Percentiles rank a stretch among this genome's conserved stretches.
Evolutionary conservation across 345 rosid genomes (phyloP).

Genomic region (Erucastrum elatum): DNA sequence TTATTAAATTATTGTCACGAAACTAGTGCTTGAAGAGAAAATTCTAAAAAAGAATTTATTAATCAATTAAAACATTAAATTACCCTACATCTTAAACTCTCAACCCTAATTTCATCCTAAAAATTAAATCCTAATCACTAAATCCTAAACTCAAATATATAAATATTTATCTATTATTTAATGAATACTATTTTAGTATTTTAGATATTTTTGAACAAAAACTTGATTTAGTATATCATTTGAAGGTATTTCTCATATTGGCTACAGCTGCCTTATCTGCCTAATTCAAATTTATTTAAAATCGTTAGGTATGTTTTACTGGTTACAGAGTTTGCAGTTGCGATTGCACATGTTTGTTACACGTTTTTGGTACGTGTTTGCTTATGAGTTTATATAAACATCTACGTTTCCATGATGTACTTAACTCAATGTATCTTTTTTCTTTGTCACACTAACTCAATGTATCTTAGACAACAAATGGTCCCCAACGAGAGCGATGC

Average conservation of each 20-base stretch:
- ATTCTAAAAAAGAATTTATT: neutral
- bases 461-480: neutral
- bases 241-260: neutral
- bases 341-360: conserved; percentile 1
- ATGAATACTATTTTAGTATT: neutral
- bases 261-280: neutral
- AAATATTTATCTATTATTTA: too few species aligned
- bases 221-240: neutral
- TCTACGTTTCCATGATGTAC: neutral
- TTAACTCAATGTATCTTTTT: neutral
- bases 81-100: neutral
- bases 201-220: neutral
- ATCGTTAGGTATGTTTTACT: neutral
- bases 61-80: too few species aligned
- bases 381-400: neutral
- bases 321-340: neutral
- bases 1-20: neutral
- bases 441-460: neutral
- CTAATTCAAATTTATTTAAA: neutral
- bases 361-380: neutral
- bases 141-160: neutral
- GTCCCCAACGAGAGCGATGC: neutral
- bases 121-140: neutral
- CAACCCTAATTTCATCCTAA: neutral
- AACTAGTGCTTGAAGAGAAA: neutral